Conservation (phyloP, 805 yeast genomes). For the Suhomyces sp. region DNA sequence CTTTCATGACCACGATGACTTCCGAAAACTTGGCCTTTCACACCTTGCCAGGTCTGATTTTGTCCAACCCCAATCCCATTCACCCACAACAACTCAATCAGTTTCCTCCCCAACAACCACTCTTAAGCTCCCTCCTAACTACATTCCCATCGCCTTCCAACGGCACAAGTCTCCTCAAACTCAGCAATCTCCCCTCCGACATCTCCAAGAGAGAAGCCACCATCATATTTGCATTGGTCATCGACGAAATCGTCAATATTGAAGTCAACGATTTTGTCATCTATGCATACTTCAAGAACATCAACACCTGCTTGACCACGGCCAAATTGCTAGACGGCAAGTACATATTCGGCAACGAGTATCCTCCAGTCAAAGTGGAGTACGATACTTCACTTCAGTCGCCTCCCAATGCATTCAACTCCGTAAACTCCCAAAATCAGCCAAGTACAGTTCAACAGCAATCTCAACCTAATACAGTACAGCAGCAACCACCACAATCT, state of each 20-base stretch:
- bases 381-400: constrained; percentile 20
- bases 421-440: constrained; percentile 27
- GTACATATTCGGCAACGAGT: constrained; percentile 35
- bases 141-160: constrained; percentile 9
- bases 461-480: constrained; percentile 2
- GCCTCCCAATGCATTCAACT: constrained; percentile 22
- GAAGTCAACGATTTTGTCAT: constrained; percentile 41
- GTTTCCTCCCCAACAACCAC: constrained; percentile 1
- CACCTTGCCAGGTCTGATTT: constrained; percentile 4
- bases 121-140: constrained; percentile 1
- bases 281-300: constrained; percentile 35
- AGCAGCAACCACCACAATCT: constrained; percentile 3
- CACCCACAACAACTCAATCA: constrained; percentile 9
- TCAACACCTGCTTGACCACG: constrained; percentile 40
- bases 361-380: constrained; percentile 37
- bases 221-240: constrained; percentile 65
- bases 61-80: constrained; percentile 7
- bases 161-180: constrained; percentile 17
- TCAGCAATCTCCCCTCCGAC: constrained; percentile 62
- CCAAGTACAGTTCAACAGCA: constrained; percentile 6
- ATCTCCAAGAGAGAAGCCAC: constrained; percentile 63
- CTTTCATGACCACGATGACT: constrained; percentile 10
- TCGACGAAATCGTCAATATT: constrained; percentile 51
- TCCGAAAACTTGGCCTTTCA: constrained; percentile 13
- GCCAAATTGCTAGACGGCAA: constrained; percentile 40